These are phyloP conservation scores for Macrolepiota albuminosa DNA, from an alignment of 768 basidiomycete species.

Conservation along the genomic window DNA sequence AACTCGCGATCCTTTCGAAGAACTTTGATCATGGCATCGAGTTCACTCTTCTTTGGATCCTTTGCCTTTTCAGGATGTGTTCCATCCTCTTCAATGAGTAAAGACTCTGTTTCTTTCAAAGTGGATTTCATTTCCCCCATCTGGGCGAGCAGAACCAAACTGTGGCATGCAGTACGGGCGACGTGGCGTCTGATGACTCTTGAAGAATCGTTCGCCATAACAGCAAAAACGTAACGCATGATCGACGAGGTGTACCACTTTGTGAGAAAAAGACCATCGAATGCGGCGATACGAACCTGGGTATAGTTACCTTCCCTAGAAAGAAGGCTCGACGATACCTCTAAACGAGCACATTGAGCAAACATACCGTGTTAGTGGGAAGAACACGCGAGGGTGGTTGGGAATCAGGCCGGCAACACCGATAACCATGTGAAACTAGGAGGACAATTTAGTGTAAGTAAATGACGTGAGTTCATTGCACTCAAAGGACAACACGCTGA, in stretches of 20 bases:
- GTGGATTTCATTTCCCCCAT: constrained; percentile 87
- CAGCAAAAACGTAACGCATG: constrained; percentile 83
- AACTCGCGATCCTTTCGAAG: constrained; percentile 83
- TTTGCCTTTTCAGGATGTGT: constrained; percentile 62
- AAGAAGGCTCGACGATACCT: constrained; percentile 2
- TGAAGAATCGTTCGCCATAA: constrained; percentile 84
- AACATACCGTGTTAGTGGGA: constrained; percentile 81
- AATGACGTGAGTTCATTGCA: background rate
- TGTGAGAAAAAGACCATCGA: constrained; percentile 88
- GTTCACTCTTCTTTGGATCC: constrained; percentile 77
- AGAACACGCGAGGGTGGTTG: constrained; percentile 71
- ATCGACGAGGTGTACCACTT: constrained; percentile 84
- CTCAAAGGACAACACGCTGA: constrained; percentile 28
- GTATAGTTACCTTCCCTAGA: constrained; percentile 91
- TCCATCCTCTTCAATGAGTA: constrained; percentile 87
- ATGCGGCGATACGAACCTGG: constrained; percentile 87
- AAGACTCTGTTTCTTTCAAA: constrained; percentile 66
- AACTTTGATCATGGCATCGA: constrained; percentile 81
- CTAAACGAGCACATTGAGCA: background rate
- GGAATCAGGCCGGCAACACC: constrained; percentile 75
- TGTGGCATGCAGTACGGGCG: constrained; percentile 79
- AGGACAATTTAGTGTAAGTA: constrained; percentile 1
- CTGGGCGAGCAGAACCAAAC: constrained; percentile 77
- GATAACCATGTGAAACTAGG: constrained; percentile 75
- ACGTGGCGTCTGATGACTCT: constrained; percentile 82